phyloP scores from a whole-genome alignment of 2,329 filamentous ascomycete genomes.

The Epichloe scottii region DNA sequence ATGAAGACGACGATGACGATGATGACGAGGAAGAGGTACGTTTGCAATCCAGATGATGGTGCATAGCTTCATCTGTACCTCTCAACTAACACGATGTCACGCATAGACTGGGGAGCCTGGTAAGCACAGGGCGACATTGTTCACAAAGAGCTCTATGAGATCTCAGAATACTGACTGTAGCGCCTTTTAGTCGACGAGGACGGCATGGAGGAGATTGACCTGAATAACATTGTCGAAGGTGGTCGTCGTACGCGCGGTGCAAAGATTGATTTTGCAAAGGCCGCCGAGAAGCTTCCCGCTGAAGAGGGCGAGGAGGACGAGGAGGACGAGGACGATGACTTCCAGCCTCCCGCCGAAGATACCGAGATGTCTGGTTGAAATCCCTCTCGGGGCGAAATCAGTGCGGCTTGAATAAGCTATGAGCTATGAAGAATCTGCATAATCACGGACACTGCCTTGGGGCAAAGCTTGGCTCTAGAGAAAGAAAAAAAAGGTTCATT shows the following conservation, averaged over 20 bases:
- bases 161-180: not conserved
- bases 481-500: not conserved
- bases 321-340: constrained; percentile 66
- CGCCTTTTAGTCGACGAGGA: constrained; percentile 45
- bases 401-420: not conserved
- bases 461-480: not conserved
- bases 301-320: constrained; percentile 49
- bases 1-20: constrained; percentile 33
- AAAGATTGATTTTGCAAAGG: constrained; percentile 86
- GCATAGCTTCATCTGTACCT: not conserved
- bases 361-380: constrained; percentile 49
- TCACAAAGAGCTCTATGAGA: not conserved
- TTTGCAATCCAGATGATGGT: not conserved
- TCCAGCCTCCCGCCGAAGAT: constrained; percentile 49
- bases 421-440: not conserved
- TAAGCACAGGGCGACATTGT: constrained; percentile 10
- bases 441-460: not conserved
- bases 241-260: constrained; percentile 82
- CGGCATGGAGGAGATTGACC: constrained; percentile 83
- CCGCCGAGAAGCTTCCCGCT: constrained; percentile 62
- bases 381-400: not conserved
- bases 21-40: constrained; percentile 24
- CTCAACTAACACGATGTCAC: constrained; percentile 12
- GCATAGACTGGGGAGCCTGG: constrained; percentile 17
- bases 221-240: constrained; percentile 69